phyloP scores from a whole-genome alignment of 1,284 basidiomycete species.

The Caloboletus firmus region DNA sequence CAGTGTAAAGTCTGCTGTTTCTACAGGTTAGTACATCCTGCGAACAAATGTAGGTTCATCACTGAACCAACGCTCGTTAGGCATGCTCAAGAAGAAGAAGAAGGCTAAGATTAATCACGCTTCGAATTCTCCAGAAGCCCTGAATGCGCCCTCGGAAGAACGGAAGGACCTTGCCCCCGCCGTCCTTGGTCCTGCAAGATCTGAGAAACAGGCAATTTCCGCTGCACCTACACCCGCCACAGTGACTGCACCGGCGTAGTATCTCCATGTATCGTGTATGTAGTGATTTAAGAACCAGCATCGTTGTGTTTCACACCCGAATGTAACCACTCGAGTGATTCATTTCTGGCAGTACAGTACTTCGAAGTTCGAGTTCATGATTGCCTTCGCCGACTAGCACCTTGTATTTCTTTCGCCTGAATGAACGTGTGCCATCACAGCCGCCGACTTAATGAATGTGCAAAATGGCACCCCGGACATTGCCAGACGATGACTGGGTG shows the following conservation, averaged over 20 bases:
- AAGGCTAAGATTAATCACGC: slow-evolving; percentile 61
- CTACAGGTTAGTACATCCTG: slow-evolving; percentile 53
- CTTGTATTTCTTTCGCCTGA: too few species aligned
- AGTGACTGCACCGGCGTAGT: slow-evolving; percentile 23
- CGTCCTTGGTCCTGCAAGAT: background rate
- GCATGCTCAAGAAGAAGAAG: slow-evolving; percentile 84
- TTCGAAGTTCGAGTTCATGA: background rate
- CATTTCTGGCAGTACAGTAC: too few species aligned
- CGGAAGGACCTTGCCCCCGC: slow-evolving; percentile 11
- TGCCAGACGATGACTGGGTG: too few species aligned
- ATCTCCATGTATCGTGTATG: background rate
- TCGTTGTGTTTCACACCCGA: background rate
- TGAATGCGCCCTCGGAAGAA: slow-evolving; percentile 11
- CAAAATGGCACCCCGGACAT: background rate
- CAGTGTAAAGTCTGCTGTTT: slow-evolving; percentile 88
- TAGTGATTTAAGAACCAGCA: background rate
- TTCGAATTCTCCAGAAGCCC: slow-evolving; percentile 30
- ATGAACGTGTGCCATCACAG: background rate
- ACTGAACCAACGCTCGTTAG: slow-evolving; percentile 34
- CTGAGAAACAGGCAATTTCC: slow-evolving; percentile 2
- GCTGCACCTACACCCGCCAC: slow-evolving; percentile 5
- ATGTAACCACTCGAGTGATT: background rate
- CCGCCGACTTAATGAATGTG: background rate
- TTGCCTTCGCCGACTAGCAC: background rate
- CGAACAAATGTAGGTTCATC: background rate